Evolutionary conservation across 768 basidiomycete species (phyloP), one percentile per base, ranked within the genome.

Genomic region (Leucosporidium scottii): DNA sequence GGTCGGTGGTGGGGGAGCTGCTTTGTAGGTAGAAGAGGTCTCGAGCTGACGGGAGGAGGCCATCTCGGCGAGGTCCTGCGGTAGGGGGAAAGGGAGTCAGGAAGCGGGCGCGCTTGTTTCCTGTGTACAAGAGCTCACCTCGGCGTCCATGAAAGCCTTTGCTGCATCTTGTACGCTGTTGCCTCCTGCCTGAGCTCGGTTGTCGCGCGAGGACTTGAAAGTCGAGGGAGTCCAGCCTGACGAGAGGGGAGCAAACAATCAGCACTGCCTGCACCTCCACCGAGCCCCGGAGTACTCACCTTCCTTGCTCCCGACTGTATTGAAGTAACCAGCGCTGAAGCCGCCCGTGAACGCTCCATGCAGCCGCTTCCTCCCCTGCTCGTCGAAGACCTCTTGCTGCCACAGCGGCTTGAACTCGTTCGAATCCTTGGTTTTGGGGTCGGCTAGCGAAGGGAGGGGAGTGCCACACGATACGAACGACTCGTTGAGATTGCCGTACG

Each of bases 341-440:
- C 96, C 96, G 28, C 96, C 96, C 0, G 93, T 97, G 80, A 98
- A 99, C 5, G 96, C 96, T 4, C 96, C 96, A 77, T 99, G 96
- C n/a, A 99, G 81, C 65, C 96, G 82, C 71, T 18, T 59, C 63
- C 70, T 58, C 1, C 71, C 67, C 51, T 67, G 62, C 20, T 72
- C 71, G 27, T 70, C 68, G 10, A 31, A 44, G 28, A 73, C 68
- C 73, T 97, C 93, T 82, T 98, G 96, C 77, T 97, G 91, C 94
- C 96, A 98, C 63, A 96, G 78, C 0, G 96, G 94, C 31, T 97
- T 92, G 77, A 93, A 98, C 77, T 98, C 96, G 70, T 88, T 87
- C 9, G 84, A 86, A 77, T 98, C 96, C 77, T 86, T 91, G 76
- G 86, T 91, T 78, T 93, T 94, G 75, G 73, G 68, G 57, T 77